Evolutionary conservation across 495 filamentous ascomycete species (phyloP), one percentile per base, ranked within the genome.

Genomic region (Podospora fimiseda): DNA sequence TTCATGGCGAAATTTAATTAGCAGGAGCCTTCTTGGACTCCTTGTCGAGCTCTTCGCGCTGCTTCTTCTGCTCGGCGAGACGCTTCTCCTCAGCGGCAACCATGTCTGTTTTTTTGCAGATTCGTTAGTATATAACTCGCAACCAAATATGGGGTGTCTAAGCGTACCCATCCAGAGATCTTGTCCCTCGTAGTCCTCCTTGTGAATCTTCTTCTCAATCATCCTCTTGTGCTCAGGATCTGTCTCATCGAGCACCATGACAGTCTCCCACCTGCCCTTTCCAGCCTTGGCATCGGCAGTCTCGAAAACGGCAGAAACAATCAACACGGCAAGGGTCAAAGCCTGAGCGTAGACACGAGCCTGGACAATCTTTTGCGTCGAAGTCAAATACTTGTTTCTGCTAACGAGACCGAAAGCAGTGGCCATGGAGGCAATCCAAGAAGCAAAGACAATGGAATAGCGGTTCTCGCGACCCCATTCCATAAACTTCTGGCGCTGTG

Each of bases 311-410:
- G 94, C 92, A 52, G 82, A 87, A 24, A 88, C 89, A 60, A 95
- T 74, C 53, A 98, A 72, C 48, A 97, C 89, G 63, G 87, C 88
- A 15, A 98, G 72, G 44, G 93, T 96, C 61, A 96, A 72, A 14
- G 90, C 90, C 74, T 98, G 93, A n/a, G 93, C 93, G 72, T 97
- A 97, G 55, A 98, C 86, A 77, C 93, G 83, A 9, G 94, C 94
- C 77, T 98, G 93, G 16, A 98, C 93, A 21, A 98, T 74, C 77
- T 98, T 98, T 80, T 98, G 93, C 58, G 76, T 68, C 1, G 78
- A 80, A 16, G 76, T 81, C 6, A 97, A 70, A 69, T 87, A 90
- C 44, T 79, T 81, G 70, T 88, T 91, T 54, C 88, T 78, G 48
- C 85, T 79, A 39, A 96, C 92, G 9, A 95, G 60, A 38, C 73